phyloP scores from a whole-genome alignment of 1,284 basidiomycete genomes.

The Pseudozyma tsukubaensis region DNA sequence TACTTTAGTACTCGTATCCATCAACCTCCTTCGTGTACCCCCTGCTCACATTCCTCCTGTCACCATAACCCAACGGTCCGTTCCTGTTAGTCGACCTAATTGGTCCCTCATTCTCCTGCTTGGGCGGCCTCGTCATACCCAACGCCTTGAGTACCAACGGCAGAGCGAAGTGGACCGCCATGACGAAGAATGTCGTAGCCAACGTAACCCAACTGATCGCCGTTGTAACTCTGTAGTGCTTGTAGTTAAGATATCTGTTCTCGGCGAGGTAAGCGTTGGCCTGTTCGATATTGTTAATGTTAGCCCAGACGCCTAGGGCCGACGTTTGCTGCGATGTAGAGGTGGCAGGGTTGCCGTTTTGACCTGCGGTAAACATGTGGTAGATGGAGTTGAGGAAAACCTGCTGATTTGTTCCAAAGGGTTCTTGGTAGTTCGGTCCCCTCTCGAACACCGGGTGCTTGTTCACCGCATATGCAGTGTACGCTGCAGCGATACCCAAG shows the following conservation, averaged over 20 bases:
- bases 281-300: constrained; percentile 37
- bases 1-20: constrained; percentile 22
- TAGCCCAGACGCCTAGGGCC: constrained; percentile 32
- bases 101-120: constrained; percentile 24
- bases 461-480: constrained; percentile 50
- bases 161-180: constrained; percentile 59
- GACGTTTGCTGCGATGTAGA: constrained; percentile 23
- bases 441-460: constrained; percentile 31
- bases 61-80: constrained; percentile 28
- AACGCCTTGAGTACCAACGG: constrained; percentile 50
- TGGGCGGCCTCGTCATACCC: constrained; percentile 52
- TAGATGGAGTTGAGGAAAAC: constrained; percentile 43
- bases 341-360: constrained; percentile 29
- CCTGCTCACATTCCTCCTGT: constrained; percentile 12
- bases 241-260: constrained; percentile 53
- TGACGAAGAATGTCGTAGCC: constrained; percentile 56
- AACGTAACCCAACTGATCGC: constrained; percentile 56
- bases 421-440: constrained; percentile 43
- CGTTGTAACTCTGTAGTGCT: constrained; percentile 44
- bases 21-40: constrained; percentile 32
- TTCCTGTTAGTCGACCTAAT: constrained; percentile 3
- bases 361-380: constrained; percentile 27
- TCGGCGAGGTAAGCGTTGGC: constrained; percentile 45
- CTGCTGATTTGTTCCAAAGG: constrained; percentile 38
- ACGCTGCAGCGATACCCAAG: constrained; percentile 45